A percentile compares a stretch with the other conserved stretches of the same genome.
Evolutionary conservation across 2,329 filamentous ascomycete species (phyloP).

Genomic region (Neonectria punicea): DNA sequence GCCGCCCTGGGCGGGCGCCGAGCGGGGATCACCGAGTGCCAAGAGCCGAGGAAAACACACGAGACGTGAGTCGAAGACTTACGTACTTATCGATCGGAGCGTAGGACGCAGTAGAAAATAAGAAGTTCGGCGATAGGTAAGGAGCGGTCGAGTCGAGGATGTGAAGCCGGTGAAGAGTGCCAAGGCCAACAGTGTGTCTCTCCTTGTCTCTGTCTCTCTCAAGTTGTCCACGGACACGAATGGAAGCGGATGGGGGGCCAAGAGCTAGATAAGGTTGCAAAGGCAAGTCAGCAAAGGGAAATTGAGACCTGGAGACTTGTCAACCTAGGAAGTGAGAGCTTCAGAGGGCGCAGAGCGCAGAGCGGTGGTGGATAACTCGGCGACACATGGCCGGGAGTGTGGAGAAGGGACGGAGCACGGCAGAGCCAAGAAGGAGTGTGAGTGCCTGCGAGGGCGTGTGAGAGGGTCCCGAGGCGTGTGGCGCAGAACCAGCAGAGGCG

Average conservation of each 20-base stretch:
- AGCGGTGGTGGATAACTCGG: slow-evolving; percentile 48
- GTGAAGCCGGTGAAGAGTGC: slow-evolving; percentile 20
- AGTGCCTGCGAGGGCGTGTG: slow-evolving; percentile 21
- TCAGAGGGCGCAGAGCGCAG: slow-evolving; percentile 22
- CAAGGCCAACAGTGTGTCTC: slow-evolving; percentile 26
- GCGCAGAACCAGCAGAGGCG: background rate
- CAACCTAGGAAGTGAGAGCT: background rate
- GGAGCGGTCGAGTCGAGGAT: slow-evolving; percentile 1
- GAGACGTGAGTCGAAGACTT: slow-evolving; percentile 39
- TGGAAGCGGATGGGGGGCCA: slow-evolving; percentile 35
- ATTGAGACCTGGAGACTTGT: slow-evolving; percentile 19
- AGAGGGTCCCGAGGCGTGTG: background rate
- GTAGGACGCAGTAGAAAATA: slow-evolving; percentile 3
- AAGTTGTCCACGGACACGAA: slow-evolving; percentile 36
- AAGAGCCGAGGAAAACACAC: slow-evolving; percentile 30
- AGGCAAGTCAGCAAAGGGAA: slow-evolving; percentile 41
- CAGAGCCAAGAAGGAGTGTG: slow-evolving; percentile 41
- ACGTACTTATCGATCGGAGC: slow-evolving; percentile 39
- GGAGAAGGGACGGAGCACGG: slow-evolving; percentile 44
- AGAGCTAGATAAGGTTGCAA: slow-evolving; percentile 45
- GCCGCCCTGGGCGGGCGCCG: slow-evolving; percentile 38
- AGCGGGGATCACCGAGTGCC: slow-evolving; percentile 42
- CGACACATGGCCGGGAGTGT: slow-evolving; percentile 48
- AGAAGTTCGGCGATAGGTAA: background rate
- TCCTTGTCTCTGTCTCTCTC: slow-evolving; percentile 20